Evolutionary conservation across 768 basidiomycete genomes (phyloP), one percentile per base, ranked within the genome.

Genomic region (Hericium erinaceus): DNA sequence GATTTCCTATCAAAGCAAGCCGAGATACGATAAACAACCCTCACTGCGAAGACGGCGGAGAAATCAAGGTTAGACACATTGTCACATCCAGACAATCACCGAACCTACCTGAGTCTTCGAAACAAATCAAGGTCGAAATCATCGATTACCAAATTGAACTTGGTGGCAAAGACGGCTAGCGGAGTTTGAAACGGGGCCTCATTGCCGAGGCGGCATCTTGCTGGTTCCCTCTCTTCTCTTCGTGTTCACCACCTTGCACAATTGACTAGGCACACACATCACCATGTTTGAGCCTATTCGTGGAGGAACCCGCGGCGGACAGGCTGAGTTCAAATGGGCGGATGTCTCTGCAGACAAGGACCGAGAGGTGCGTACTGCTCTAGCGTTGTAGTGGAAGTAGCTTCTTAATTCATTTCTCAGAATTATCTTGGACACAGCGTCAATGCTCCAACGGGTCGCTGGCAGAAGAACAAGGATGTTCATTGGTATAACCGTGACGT

Each of bases 381-480:
- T 44, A 16, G 24, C n/a, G 11, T 20, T 44, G 2, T 54, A 16
- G 37, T 46, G 5, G 18, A 13, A 10, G 11, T 40, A 48, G 24
- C 52, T n/a, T 28, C 48, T 6, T 16, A 54, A 18, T 11, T 18
- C 16, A 15, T 37, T 20, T 15, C 22, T 12, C 66, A 98, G 87
- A 87, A 97, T 72, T 98, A 98, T 70, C 83, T 98, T 2, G 95
- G 95, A 4, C 92, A 95, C 68, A 90, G 90, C 55, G 82, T 97
- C 73, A 95, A 95, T 66, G 95, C 95, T 2, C 95, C 95, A 0
- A 91, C 91, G 1, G 95, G 95, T 1, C 78, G 95, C 50, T 98
- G 95, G 95, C 95, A 97, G 73, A 95, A 95, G 73, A 92, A 93
- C 75, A 93, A 95, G 69, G 95, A 98, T 66, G 74, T 98, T 15